phyloP scores from a whole-genome alignment of 345 rosid genomes.

The Capsella bursapastoris region DNA sequence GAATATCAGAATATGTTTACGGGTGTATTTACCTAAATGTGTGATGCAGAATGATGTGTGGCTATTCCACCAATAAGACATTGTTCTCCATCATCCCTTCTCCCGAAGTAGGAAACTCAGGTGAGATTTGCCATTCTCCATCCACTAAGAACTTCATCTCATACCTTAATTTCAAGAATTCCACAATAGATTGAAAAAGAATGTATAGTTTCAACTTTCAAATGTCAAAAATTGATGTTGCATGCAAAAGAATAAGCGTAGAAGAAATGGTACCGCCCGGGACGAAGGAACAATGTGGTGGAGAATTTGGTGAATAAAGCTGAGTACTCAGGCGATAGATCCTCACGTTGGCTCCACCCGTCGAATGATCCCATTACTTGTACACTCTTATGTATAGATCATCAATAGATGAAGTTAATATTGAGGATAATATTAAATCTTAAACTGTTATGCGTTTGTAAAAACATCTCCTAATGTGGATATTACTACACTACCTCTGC shows the following conservation, averaged over 20 bases:
- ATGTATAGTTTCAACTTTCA: not conserved
- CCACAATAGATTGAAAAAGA: not conserved
- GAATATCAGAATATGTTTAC: not conserved
- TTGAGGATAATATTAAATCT: not conserved
- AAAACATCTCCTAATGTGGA: slow-evolving; percentile 16
- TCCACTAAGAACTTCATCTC: slow-evolving; percentile 93
- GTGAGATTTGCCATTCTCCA: slow-evolving; percentile 87
- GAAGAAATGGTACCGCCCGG: slow-evolving; percentile 68
- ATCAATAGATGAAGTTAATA: not conserved
- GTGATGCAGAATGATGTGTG: slow-evolving; percentile 8
- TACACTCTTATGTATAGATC: slow-evolving; percentile 56
- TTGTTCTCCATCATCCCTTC: slow-evolving; percentile 75
- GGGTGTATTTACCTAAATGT: slow-evolving; percentile 22
- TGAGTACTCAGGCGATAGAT: slow-evolving; percentile 78
- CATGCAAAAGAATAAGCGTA: not conserved
- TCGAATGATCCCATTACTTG: slow-evolving; percentile 95
- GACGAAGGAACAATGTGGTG: slow-evolving; percentile 70
- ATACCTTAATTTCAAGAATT: slow-evolving; percentile 55
- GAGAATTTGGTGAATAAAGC: slow-evolving; percentile 75
- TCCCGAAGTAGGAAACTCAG: slow-evolving; percentile 74
- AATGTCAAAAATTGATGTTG: not conserved
- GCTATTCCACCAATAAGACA: slow-evolving; percentile 68
- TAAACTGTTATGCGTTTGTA: not conserved
- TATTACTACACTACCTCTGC: slow-evolving; percentile 63
- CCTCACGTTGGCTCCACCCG: slow-evolving; percentile 89